phyloP scores from a whole-genome alignment of 352 stramenopile genomes.

The Globisporangium carolinianum region DNA sequence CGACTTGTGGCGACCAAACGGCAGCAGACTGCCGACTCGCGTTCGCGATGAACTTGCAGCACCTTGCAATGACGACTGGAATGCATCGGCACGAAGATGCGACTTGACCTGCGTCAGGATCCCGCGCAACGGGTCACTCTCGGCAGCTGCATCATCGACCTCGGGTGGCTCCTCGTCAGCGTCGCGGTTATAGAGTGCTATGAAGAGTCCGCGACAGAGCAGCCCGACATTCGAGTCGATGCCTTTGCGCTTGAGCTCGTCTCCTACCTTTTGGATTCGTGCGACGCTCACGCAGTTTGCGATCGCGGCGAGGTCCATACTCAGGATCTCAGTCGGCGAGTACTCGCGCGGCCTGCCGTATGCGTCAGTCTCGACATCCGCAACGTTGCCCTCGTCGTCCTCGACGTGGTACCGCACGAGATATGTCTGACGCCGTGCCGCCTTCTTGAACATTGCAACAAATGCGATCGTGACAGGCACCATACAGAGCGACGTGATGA shows the following conservation, averaged over 20 bases:
- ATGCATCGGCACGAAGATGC: constrained; percentile 23
- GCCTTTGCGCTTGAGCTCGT: constrained; percentile 27
- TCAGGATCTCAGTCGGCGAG: constrained; percentile 31
- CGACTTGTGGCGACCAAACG: background rate
- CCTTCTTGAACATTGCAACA: constrained; percentile 70
- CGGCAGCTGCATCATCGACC: constrained; percentile 1
- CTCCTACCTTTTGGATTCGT: constrained; percentile 20
- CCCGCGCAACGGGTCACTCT: constrained; percentile 26
- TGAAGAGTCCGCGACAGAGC: constrained; percentile 51
- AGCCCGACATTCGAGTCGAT: constrained; percentile 21
- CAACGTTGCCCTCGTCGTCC: constrained; percentile 47
- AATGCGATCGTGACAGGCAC: constrained; percentile 56
- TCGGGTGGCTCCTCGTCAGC: constrained; percentile 28
- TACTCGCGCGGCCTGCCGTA: constrained; percentile 52
- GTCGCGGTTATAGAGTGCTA: constrained; percentile 55
- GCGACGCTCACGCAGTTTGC: constrained; percentile 31
- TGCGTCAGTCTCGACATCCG: constrained; percentile 56
- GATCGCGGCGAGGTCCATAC: constrained; percentile 50
- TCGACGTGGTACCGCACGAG: constrained; percentile 61
- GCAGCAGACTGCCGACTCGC: constrained; percentile 3
- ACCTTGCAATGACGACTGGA: constrained; percentile 1
- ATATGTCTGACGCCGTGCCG: constrained; percentile 46
- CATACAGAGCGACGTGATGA: constrained; percentile 61
- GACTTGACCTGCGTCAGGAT: constrained; percentile 48
- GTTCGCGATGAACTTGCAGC: background rate